These are phyloP conservation scores for Colletotrichum tabaci DNA, from an alignment of 2,329 filamentous ascomycete genomes.

Conservation along the genomic window DNA sequence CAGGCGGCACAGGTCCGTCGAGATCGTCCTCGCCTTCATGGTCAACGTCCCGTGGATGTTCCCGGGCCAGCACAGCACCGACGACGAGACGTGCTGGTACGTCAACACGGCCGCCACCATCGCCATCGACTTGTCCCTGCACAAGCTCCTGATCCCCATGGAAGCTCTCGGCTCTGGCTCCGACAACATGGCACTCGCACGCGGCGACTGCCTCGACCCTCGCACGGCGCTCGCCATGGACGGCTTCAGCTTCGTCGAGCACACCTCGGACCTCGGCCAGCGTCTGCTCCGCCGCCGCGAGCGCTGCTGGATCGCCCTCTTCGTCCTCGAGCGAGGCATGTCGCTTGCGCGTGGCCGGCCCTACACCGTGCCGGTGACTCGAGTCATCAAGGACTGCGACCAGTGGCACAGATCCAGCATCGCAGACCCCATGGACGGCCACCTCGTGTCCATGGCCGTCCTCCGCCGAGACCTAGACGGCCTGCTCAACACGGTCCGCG, in stretches of 20 bases:
- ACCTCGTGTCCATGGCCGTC: constrained; percentile 80
- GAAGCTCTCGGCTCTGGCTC: constrained; percentile 60
- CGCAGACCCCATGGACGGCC: constrained; percentile 77
- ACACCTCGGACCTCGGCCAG: constrained; percentile 71
- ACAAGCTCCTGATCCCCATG: constrained; percentile 76
- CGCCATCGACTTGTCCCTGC: constrained; percentile 77
- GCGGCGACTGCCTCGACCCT: constrained; percentile 79
- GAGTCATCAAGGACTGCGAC: constrained; percentile 77
- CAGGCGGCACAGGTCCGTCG: constrained; percentile 76
- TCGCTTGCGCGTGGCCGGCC: constrained; percentile 78
- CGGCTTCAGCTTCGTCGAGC: constrained; percentile 76
- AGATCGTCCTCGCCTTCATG: constrained; percentile 83
- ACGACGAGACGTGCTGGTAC: constrained; percentile 81
- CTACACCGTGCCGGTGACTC: constrained; percentile 77
- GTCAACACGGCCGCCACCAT: constrained; percentile 79
- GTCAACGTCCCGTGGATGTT: constrained; percentile 84
- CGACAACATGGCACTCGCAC: constrained; percentile 65
- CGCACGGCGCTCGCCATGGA: constrained; percentile 76
- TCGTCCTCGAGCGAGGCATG: constrained; percentile 80
- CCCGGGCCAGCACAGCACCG: constrained; percentile 76
- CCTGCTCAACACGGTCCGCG: constrained; percentile 70
- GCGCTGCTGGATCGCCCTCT: constrained; percentile 79
- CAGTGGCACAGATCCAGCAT: constrained; percentile 76
- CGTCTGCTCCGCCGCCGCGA: constrained; percentile 76
- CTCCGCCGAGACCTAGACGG: constrained; percentile 75